Evolutionary conservation across 305 asterid genomes (phyloP).

Genomic region (Euphrasia arctica): DNA sequence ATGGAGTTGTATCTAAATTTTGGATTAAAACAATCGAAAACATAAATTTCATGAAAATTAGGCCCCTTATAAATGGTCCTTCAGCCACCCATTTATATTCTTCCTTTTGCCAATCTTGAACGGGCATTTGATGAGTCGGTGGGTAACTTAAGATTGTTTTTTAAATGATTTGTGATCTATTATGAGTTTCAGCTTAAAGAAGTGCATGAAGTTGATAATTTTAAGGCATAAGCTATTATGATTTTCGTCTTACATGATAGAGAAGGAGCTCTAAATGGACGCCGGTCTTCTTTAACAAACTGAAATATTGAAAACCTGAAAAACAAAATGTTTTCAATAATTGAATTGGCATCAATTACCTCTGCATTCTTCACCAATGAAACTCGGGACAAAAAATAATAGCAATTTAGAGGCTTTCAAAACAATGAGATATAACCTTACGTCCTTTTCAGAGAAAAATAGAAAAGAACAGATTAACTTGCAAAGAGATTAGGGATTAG

Average conservation of each 20-base stretch:
- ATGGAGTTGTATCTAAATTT: conserved; percentile 7
- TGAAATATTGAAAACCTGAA: conserved; percentile 87
- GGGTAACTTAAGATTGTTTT: neutral
- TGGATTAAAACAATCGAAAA: conserved; percentile 1
- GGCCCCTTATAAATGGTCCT: neutral
- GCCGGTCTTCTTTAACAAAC: conserved; percentile 61
- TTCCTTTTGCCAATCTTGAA: neutral
- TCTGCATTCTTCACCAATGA: neutral
- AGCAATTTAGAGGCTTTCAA: neutral
- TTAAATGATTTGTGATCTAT: conserved; percentile 1
- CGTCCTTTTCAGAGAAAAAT: conserved; percentile 15
- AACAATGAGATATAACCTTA: neutral
- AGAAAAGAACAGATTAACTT: neutral
- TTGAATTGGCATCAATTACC: conserved; percentile 18
- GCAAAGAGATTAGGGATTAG: neutral
- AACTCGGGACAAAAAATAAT: neutral
- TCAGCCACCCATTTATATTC: neutral
- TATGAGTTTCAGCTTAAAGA: neutral
- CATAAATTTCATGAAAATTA: neutral
- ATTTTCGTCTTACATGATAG: conserved; percentile 47
- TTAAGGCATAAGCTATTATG: neutral
- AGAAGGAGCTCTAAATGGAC: conserved; percentile 41
- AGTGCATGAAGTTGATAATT: conserved; percentile 6
- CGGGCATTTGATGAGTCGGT: neutral
- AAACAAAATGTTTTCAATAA: conserved; percentile 26